A percentile compares a stretch with the other conserved stretches of the same genome.
These are phyloP conservation scores for Crithidia bombi DNA, from an alignment of 208 protist genomes.

Conservation along the genomic window DNA sequence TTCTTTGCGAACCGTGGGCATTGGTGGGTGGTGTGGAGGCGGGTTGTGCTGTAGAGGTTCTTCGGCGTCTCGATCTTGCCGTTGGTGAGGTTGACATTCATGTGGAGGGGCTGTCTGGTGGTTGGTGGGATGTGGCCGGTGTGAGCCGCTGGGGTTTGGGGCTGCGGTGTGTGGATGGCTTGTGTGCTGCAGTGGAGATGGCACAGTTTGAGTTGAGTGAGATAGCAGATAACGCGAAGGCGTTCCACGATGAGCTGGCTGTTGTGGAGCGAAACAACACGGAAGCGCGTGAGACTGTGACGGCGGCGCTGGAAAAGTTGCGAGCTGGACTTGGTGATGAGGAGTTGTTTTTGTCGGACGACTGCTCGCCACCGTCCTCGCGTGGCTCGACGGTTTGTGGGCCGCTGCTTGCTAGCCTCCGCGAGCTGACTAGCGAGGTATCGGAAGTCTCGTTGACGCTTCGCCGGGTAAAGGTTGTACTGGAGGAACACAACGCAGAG, in stretches of 20 bases:
- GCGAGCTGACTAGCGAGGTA: conserved; percentile 17
- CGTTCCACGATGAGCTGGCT: conserved; percentile 6
- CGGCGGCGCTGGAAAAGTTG: conserved; percentile 17
- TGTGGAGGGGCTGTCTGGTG: too few relatives aligned
- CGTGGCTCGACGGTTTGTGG: conserved; percentile 21
- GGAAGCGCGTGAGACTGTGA: conserved; percentile 13
- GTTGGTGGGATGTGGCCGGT: conserved; percentile 8
- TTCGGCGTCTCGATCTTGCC: too few relatives aligned
- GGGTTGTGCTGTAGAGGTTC: not conserved
- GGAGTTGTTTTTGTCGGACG: not conserved
- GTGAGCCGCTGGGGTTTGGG: not conserved
- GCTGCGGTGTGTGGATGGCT: not conserved
- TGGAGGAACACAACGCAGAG: conserved; percentile 28
- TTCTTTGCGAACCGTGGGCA: too few relatives aligned
- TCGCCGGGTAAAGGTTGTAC: conserved; percentile 15
- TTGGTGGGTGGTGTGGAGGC: too few relatives aligned
- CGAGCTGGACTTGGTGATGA: conserved; percentile 8
- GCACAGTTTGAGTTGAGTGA: conserved; percentile 1
- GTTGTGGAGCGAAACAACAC: conserved; percentile 2
- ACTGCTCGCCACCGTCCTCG: conserved; percentile 7
- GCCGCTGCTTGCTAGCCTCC: conserved; percentile 16
- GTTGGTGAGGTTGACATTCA: conserved; percentile 8
- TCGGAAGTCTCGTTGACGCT: conserved; percentile 10
- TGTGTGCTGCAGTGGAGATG: conserved; percentile 11
- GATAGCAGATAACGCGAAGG: not conserved